Evolutionary conservation across 2,329 filamentous ascomycete species (phyloP).

Genomic region (Fusarium avenaceum): DNA sequence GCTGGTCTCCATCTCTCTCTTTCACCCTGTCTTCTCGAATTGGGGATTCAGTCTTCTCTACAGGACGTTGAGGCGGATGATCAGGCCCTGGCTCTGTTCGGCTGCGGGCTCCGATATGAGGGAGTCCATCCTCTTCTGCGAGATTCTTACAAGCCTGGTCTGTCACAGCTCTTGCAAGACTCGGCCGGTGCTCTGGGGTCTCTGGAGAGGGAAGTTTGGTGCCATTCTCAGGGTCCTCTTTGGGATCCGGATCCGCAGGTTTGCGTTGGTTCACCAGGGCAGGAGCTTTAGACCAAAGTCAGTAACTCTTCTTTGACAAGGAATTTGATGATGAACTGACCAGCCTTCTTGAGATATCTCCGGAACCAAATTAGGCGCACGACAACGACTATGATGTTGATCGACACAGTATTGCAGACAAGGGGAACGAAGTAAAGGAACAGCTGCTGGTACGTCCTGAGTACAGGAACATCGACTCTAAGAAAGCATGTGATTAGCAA

Average conservation of each 20-base stretch:
- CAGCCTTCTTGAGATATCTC: conserved; percentile 58
- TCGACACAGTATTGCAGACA: conserved; percentile 62
- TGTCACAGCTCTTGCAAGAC: conserved; percentile 20
- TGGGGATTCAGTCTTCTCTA: neutral
- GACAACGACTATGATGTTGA: conserved; percentile 64
- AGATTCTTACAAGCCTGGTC: conserved; percentile 12
- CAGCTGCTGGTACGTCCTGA: conserved; percentile 65
- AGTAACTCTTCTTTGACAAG: conserved; percentile 3
- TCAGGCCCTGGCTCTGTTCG: conserved; percentile 28
- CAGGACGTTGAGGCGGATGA: neutral
- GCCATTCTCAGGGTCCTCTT: conserved; percentile 29
- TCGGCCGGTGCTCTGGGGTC: conserved; percentile 6
- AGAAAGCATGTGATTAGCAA: conserved; percentile 16
- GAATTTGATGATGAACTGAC: conserved; percentile 36
- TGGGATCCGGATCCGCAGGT: conserved; percentile 4
- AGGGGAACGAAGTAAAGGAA: conserved; percentile 65
- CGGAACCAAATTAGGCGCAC: conserved; percentile 64
- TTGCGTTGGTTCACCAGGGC: conserved; percentile 26
- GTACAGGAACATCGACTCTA: conserved; percentile 63
- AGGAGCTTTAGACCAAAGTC: conserved; percentile 28
- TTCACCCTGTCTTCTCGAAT: conserved; percentile 11
- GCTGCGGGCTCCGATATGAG: conserved; percentile 30
- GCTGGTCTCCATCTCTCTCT: conserved; percentile 1
- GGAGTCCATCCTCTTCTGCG: conserved; percentile 13
- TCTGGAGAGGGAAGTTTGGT: conserved; percentile 7